A percentile compares a stretch with the other conserved stretches of the same genome.
Evolutionary conservation across 805 yeast genomes (phyloP).

Genomic region (Ogataea allantospora): DNA sequence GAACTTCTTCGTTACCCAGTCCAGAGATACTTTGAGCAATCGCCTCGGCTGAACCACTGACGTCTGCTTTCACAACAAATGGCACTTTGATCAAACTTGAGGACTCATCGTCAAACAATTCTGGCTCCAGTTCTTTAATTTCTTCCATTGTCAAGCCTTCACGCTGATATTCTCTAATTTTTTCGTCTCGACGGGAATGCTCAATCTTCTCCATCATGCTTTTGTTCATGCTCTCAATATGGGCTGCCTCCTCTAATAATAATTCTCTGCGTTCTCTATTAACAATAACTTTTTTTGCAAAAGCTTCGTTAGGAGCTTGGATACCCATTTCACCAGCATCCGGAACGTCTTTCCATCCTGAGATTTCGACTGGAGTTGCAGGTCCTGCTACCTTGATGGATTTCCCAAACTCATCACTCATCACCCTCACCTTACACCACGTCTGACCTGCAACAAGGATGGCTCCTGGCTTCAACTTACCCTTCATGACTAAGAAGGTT

Average conservation of each 20-base stretch:
- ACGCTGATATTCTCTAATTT: constrained; percentile 53
- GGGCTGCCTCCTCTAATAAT: constrained; percentile 55
- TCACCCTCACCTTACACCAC: constrained; percentile 77
- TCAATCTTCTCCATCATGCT: constrained; percentile 55
- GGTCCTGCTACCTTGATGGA: constrained; percentile 69
- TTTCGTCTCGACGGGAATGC: constrained; percentile 50
- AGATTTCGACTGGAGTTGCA: constrained; percentile 82
- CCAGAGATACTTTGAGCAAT: constrained; percentile 75
- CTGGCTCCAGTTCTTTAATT: constrained; percentile 36
- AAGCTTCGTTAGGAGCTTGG: constrained; percentile 69
- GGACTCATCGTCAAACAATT: constrained; percentile 32
- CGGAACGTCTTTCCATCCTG: constrained; percentile 94
- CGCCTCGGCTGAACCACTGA: constrained; percentile 93
- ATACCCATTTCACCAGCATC: constrained; percentile 84
- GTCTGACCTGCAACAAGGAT: constrained; percentile 84
- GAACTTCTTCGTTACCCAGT: constrained; percentile 86
- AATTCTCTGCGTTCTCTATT: constrained; percentile 58
- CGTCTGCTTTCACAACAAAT: constrained; percentile 86
- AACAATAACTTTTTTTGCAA: constrained; percentile 71
- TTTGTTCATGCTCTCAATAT: constrained; percentile 69
- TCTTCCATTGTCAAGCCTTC: constrained; percentile 59
- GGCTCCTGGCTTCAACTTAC: constrained; percentile 67
- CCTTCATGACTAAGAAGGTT: constrained; percentile 78
- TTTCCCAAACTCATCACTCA: constrained; percentile 73
- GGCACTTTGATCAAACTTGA: constrained; percentile 39